phyloP scores from a whole-genome alignment of 306 rosid genomes.

The Dalbergia cochinchinensis region DNA sequence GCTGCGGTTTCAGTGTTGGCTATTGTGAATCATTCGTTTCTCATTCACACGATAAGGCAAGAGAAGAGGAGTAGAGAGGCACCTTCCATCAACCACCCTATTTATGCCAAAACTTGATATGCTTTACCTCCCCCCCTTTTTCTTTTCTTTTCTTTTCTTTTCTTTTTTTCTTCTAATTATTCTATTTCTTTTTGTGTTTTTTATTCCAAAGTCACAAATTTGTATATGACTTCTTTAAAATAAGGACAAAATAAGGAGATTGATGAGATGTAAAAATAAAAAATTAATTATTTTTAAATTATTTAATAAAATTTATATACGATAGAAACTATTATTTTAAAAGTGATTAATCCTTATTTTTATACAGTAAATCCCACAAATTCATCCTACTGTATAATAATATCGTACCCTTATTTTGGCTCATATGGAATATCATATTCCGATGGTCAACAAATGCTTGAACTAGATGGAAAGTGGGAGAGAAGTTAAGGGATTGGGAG shows the following conservation, averaged over 20 bases:
- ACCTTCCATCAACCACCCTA: slow-evolving; percentile 49
- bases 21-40: slow-evolving; percentile 54
- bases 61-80: slow-evolving; percentile 9
- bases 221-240: too few relatives aligned
- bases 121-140: not conserved
- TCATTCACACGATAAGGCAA: slow-evolving; percentile 48
- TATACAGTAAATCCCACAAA: too few relatives aligned
- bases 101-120: slow-evolving; percentile 44
- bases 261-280: too few relatives aligned
- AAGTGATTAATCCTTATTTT: too few relatives aligned
- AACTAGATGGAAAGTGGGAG: not conserved
- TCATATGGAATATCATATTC: not conserved
- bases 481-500: not conserved
- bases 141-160: too few relatives aligned
- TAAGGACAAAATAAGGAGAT: too few relatives aligned
- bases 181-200: not conserved
- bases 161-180: too few relatives aligned
- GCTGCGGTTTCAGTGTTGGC: slow-evolving; percentile 4
- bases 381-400: not conserved
- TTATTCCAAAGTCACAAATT: not conserved
- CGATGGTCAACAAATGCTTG: slow-evolving; percentile 29
- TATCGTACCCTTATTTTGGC: slow-evolving; percentile 8
- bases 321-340: too few relatives aligned
- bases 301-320: too few relatives aligned
- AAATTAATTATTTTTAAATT: too few relatives aligned